Evolutionary conservation across 225 moss, liverwort and hornwort genomes (phyloP).

Genomic region (Asterella californica): DNA sequence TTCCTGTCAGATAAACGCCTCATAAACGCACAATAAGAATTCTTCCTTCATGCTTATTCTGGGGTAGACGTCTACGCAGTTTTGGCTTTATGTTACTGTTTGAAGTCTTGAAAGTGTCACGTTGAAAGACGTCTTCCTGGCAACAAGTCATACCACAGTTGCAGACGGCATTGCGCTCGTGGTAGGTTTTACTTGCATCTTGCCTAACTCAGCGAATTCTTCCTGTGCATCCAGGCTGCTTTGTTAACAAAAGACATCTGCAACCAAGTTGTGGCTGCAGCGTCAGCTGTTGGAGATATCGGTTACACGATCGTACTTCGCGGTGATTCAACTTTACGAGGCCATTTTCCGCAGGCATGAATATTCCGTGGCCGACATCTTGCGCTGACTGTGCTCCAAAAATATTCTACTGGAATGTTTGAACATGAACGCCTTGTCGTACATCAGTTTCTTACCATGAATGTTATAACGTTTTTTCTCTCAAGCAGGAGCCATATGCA

Average conservation of each 20-base stretch:
- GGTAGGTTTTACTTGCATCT: neutral
- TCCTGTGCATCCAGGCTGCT: constrained; percentile 45
- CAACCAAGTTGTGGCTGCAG: constrained; percentile 72
- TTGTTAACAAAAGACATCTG: constrained; percentile 69
- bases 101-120: neutral
- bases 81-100: neutral
- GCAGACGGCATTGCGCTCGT: neutral
- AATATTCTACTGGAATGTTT: neutral
- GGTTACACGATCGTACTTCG: constrained; percentile 90
- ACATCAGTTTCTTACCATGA: neutral
- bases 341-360: constrained; percentile 84
- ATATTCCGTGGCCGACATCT: neutral
- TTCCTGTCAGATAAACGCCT: too few relatives aligned
- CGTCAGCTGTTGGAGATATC: constrained; percentile 58
- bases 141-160: neutral
- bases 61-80: too few relatives aligned
- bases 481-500: constrained; percentile 73
- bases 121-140: neutral
- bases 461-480: neutral
- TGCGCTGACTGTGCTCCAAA: neutral
- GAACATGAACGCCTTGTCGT: neutral
- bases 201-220: neutral
- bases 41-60: too few relatives aligned
- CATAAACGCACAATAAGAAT: too few relatives aligned
- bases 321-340: constrained; percentile 91